Conservation (phyloP, 1,139 yeast genomes). For the Geotrichum cucujoidarum region DNA sequence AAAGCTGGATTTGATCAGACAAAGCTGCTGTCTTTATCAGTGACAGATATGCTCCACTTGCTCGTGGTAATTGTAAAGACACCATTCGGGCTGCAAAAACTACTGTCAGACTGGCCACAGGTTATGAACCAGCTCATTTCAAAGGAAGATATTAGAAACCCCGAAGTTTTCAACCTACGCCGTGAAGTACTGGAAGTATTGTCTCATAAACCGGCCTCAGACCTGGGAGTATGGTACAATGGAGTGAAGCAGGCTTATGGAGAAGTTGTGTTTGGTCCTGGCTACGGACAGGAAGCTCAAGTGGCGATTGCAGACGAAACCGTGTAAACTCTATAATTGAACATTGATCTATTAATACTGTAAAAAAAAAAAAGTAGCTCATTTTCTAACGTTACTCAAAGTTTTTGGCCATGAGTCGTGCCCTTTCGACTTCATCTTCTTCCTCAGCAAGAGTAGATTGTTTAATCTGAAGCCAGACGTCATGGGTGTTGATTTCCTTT, state of each 20-base stretch:
- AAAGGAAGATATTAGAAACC: conserved; percentile 24
- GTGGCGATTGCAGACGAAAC: conserved; percentile 25
- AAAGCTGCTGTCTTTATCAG: conserved; percentile 23
- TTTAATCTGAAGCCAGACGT: conserved; percentile 24
- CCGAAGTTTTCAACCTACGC: conserved; percentile 23
- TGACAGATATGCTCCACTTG: conserved; percentile 26
- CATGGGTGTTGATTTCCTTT: conserved; percentile 25
- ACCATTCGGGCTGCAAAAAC: conserved; percentile 25
- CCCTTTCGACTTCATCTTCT: conserved; percentile 7
- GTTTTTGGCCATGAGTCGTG: conserved; percentile 3
- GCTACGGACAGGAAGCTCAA: conserved; percentile 20
- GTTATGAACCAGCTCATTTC: conserved; percentile 28
- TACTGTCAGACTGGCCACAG: conserved; percentile 27
- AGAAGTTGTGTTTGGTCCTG: conserved; percentile 23
- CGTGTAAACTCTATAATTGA: conserved; percentile 21
- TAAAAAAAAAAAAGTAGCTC: not conserved
- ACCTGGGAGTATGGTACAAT: conserved; percentile 26
- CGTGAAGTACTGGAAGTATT: conserved; percentile 27
- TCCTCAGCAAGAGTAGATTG: conserved; percentile 1
- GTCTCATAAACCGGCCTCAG: conserved; percentile 20
- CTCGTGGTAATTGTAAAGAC: conserved; percentile 22
- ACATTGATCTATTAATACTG: not conserved
- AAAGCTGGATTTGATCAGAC: conserved; percentile 19
- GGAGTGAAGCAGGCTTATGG: conserved; percentile 24
- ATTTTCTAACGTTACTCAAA: not conserved